A percentile compares a stretch with the other conserved stretches of the same genome.
Conservation (phyloP, 2,329 filamentous ascomycete species). For the Rutstroemia sydowiana region DNA sequence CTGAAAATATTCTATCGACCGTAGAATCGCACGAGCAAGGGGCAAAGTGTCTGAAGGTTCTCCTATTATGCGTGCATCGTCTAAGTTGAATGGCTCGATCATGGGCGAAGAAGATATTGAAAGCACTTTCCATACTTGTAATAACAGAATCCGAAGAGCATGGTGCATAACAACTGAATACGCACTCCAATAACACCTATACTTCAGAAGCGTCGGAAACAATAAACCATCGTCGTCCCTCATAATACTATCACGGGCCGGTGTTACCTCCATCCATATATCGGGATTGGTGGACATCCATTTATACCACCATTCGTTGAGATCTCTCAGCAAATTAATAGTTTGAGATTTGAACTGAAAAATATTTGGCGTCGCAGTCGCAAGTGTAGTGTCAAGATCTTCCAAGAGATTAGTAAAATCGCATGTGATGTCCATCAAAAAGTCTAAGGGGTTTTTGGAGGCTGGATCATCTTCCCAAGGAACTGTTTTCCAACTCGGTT, state of each 20-base stretch:
- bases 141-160: conserved; percentile 11
- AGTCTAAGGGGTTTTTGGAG: conserved; percentile 13
- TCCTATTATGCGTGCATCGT: conserved; percentile 7
- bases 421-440: conserved; percentile 12
- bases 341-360: conserved; percentile 5
- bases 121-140: conserved; percentile 9
- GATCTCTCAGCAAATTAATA: conserved; percentile 3
- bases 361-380: conserved; percentile 2
- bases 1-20: conserved; percentile 10
- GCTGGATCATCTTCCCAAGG: conserved; percentile 14
- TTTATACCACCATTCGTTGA: conserved; percentile 13
- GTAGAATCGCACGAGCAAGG: conserved; percentile 8
- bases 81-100: conserved; percentile 2
- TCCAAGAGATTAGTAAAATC: conserved; percentile 4
- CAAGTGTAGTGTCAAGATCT: neutral
- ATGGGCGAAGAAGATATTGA: neutral
- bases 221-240: neutral
- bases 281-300: conserved; percentile 5
- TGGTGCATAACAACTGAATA: conserved; percentile 8
- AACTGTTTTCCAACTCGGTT: conserved; percentile 13
- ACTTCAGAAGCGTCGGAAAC: conserved; percentile 10
- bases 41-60: conserved; percentile 9
- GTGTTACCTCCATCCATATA: neutral
- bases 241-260: neutral
- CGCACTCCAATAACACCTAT: conserved; percentile 8